Percentiles rank a stretch among this genome's conserved stretches.
These are phyloP conservation scores for Anisodus acutangulus DNA, from an alignment of 257 asterid species.

Conservation along the genomic window DNA sequence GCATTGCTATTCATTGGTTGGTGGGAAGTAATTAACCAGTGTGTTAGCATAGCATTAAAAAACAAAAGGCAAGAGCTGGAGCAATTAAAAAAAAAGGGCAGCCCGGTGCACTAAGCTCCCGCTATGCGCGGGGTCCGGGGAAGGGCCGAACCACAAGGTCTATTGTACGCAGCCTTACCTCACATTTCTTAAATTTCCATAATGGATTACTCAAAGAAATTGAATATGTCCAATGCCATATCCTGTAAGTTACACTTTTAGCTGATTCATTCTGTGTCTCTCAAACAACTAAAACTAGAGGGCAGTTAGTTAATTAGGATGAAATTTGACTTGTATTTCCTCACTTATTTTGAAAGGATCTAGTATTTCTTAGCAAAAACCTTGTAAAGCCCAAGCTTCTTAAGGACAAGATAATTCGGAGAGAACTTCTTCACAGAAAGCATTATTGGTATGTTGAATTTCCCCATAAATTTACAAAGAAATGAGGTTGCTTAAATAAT, in stretches of 20 bases:
- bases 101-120: no score
- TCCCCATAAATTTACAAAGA: not conserved
- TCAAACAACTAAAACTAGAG: not conserved
- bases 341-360: not conserved
- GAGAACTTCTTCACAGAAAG: conserved; percentile 23
- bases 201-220: not conserved
- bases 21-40: conserved; percentile 4
- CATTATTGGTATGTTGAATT: not conserved
- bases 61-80: not conserved
- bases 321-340: conserved; percentile 13
- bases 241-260: not conserved
- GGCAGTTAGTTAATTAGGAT: not conserved
- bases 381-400: not conserved
- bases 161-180: no score
- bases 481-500: not conserved
- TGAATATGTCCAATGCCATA: not conserved
- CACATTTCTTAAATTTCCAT: not conserved
- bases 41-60: conserved; percentile 18
- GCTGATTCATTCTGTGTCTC: conserved; percentile 2
- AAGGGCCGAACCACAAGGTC: no score
- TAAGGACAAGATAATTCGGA: not conserved
- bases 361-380: conserved; percentile 9
- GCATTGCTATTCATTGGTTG: conserved; percentile 44
- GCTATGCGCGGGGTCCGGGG: no score
- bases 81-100: not conserved